Conservation (phyloP, 257 asterid species). For the Galeopsis tetrahit region DNA sequence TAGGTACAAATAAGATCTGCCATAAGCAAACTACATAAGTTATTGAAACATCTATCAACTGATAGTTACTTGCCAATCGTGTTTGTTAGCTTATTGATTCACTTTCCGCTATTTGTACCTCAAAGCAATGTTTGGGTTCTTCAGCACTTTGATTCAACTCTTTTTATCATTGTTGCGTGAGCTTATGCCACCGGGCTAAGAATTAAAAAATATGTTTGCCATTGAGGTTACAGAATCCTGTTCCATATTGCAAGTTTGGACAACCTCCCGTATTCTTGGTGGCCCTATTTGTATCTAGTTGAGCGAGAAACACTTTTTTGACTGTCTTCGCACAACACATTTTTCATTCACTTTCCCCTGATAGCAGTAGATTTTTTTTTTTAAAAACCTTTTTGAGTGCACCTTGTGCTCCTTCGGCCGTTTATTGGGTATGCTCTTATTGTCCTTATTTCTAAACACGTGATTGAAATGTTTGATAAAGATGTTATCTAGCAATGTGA, state of each 20-base stretch:
- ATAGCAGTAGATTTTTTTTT: neutral
- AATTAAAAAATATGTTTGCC: constrained; percentile 3
- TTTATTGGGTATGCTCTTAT: neutral
- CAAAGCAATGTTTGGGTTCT: neutral
- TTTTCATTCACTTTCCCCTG: constrained; percentile 4
- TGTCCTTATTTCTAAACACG: neutral
- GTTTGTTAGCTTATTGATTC: constrained; percentile 23
- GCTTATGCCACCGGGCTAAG: constrained; percentile 12
- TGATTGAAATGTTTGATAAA: constrained; percentile 12
- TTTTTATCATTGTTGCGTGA: neutral
- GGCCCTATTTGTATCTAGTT: neutral
- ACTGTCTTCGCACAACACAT: neutral
- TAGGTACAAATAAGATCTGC: constrained; percentile 57
- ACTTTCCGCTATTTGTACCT: constrained; percentile 1
- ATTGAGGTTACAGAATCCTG: neutral
- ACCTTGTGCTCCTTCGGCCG: neutral
- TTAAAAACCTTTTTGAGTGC: neutral
- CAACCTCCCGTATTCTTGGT: neutral
- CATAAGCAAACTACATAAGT: constrained; percentile 7
- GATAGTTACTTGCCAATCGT: constrained; percentile 13
- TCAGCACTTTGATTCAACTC: constrained; percentile 15
- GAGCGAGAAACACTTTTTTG: constrained; percentile 1
- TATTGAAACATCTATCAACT: constrained; percentile 8
- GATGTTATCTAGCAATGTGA: neutral
- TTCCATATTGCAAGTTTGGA: neutral